Evolutionary conservation across 192 early-diverging fungal genomes (phyloP), one percentile per base, ranked within the genome.

Genomic region (Phlyctochytrium planicorne): DNA sequence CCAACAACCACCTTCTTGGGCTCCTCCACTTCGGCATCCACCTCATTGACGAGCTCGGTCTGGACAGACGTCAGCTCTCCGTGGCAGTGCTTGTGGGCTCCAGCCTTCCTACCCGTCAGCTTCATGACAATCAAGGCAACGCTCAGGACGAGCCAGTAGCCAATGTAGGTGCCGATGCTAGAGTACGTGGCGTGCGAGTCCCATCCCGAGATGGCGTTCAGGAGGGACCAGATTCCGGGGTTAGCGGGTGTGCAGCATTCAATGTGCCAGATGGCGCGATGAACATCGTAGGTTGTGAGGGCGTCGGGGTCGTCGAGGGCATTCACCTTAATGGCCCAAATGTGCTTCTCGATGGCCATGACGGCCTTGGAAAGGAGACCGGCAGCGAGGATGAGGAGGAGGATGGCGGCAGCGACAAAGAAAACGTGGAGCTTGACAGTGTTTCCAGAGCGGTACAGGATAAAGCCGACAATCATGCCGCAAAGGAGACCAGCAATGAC

Each of bases 351-450:
- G 40, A 50, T 14, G 12, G 10, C n/a, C 12, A 50, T n/a, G 40
- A n/a, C 87, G 20, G 80, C 68, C 59, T 81, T 88, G 23, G 91
- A 75, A 40, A 93, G 84, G 14, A 97, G 78, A 20, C 94, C 94
- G n/a, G 91, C 91, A 57, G 90, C 84, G 34, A 97, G 86, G 52
- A 95, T 73, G 55, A 93, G 88, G n/a, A 97, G 70, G 35, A 95
- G 59, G 55, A 79, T 78, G 12, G 93, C 89, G 2, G 88, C 87
- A 32, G 73, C 56, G 32, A 88, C 79, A 69, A 94, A 94, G 82
- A 94, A 97, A 75, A 87, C 86, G 60, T 87, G 82, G 35, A 97
- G 80, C 3, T 30, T 59, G 24, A 30, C 24, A 14, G 12, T 27
- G 24, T 23, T 59, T 10, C 24, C 24, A n/a, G 86, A 85, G 47